Evolutionary conservation across 148 eudicot genomes (phyloP).

Genomic region (Chenopodium berlandieri): DNA sequence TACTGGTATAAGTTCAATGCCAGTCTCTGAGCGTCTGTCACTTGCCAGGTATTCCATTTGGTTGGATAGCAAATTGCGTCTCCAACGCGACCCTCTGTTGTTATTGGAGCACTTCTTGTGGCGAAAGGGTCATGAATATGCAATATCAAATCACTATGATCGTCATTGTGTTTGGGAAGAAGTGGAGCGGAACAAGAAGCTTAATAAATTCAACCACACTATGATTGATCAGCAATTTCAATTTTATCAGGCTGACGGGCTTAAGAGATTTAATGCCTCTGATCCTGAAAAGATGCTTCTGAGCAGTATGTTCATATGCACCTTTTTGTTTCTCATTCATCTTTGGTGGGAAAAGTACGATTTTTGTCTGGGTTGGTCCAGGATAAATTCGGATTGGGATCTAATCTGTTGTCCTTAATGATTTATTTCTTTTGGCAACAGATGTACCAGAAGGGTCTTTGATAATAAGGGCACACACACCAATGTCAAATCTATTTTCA

Average conservation of each 20-base stretch:
- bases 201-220: constrained; percentile 89
- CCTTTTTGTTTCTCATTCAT: constrained; percentile 7
- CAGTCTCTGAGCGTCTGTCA: constrained; percentile 5
- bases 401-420: constrained; percentile 1
- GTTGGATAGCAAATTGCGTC: constrained; percentile 96
- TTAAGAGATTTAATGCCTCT: constrained; percentile 75
- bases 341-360: background rate
- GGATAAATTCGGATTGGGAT: background rate
- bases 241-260: constrained; percentile 91
- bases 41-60: constrained; percentile 85
- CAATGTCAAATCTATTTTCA: constrained; percentile 96
- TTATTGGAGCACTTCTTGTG: constrained; percentile 86
- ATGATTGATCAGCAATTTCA: constrained; percentile 89
- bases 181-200: constrained; percentile 93
- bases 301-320: constrained; percentile 67
- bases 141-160: constrained; percentile 97
- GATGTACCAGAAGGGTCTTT: constrained; percentile 99
- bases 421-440: constrained; percentile 32
- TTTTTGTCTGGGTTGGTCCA: background rate
- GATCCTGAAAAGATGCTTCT: constrained; percentile 83
- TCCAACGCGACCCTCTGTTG: constrained; percentile 83
- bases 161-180: constrained; percentile 99
- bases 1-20: background rate
- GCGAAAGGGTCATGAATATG: constrained; percentile 88
- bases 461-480: constrained; percentile 96